Evolutionary conservation across 2,329 filamentous ascomycete species (phyloP), one percentile per base, ranked within the genome.

Genomic region (Verticillium tricorpus): DNA sequence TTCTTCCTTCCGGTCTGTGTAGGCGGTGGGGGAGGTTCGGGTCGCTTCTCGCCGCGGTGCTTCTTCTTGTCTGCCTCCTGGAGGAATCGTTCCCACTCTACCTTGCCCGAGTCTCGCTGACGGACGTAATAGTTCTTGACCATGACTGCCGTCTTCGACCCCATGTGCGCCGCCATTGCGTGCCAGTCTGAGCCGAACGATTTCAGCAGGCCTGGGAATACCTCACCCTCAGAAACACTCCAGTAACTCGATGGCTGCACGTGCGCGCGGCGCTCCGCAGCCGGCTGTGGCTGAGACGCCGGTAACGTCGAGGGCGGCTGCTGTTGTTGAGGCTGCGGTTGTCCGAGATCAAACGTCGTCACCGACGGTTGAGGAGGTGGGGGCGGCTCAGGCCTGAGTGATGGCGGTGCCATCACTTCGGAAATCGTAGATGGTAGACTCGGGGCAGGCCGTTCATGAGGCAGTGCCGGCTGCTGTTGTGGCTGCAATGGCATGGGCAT

Each of bases 131-230:
- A 89, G 68, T 90, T 90, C 69, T 89, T 89, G 28, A 89, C 86
- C 91, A 95, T 95, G n/a, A 90, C 90, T 61, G 89, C 84, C 19
- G 91, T 94, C 76, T 94, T 94, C 5, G 90, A 92, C 58, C 89
- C 88, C 89, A 95, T 93, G 68, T 92, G 87, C 59, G 81, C 81
- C 50, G 91, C 89, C 74, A 94, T 94, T 5, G 84, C 85, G 57
- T 79, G 78, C 85, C 90, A 95, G 71, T 95, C 90, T 17, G 89
- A 92, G 62, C 91, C 91, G 76, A 92, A 94, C 60, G 91, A 84
- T 58, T 81, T 83, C 56, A 95, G 80, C 62, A 92, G 81, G 61
- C 82, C 84, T 39, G 89, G 87, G 73, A 95, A 95, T 69, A 93
- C 91, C 56, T 83, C 89, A 60, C 89, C 83, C 75, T 95, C 91